phyloP scores from a whole-genome alignment of 78 protist genomes.

The Capsaspora owczarzaki region DNA sequence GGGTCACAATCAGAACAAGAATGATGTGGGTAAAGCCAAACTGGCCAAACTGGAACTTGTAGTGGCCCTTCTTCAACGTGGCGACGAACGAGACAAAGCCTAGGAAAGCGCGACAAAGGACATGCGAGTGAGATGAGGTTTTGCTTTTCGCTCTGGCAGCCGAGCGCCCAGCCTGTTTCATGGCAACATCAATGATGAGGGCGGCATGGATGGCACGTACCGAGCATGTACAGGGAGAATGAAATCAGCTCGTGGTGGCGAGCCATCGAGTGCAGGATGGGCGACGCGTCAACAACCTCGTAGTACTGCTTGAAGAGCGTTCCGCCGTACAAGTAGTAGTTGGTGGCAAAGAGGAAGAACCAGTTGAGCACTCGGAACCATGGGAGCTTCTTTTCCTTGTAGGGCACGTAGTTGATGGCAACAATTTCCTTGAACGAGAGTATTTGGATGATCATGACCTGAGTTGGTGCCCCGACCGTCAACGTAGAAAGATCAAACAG shows the following conservation, averaged over 20 bases:
- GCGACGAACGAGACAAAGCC: conserved; percentile 63
- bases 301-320: conserved; percentile 7
- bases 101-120: background rate
- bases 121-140: background rate
- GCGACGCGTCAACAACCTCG: background rate
- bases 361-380: conserved; percentile 21
- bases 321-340: conserved; percentile 57
- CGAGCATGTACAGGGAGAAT: conserved; percentile 18
- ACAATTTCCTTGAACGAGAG: conserved; percentile 41
- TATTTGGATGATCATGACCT: conserved; percentile 34
- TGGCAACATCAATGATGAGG: conserved; percentile 31
- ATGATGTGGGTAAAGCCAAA: conserved; percentile 77
- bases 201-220: background rate
- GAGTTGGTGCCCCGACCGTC: background rate
- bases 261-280: background rate
- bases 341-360: conserved; percentile 45
- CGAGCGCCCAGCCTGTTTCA: conserved; percentile 17
- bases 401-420: conserved; percentile 19
- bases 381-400: conserved; percentile 37
- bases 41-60: conserved; percentile 76
- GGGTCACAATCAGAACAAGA: conserved; percentile 57
- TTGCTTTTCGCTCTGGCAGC: background rate
- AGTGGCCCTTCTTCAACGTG: conserved; percentile 38
- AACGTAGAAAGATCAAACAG: background rate
- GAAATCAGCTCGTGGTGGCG: conserved; percentile 16